phyloP scores from a whole-genome alignment of 495 filamentous ascomycete genomes.

The Hypoxylon lenormandii region DNA sequence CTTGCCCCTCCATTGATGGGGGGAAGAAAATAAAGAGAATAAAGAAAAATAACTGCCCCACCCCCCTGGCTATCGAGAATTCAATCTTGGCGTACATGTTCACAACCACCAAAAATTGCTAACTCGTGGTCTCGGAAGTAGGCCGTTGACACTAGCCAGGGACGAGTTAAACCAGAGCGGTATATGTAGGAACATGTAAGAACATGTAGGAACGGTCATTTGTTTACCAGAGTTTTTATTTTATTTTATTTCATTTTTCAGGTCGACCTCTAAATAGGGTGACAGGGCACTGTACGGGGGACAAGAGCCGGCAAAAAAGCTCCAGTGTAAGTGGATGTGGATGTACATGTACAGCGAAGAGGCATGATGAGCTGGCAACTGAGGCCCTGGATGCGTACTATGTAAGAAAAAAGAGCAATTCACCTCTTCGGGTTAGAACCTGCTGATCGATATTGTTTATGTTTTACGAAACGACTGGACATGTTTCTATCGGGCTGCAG shows the following conservation, averaged over 20 bases:
- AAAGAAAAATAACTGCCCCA: conserved; percentile 21
- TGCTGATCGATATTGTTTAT: conserved; percentile 35
- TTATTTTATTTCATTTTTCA: not conserved
- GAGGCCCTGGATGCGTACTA: conserved; percentile 38
- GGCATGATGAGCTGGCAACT: conserved; percentile 46
- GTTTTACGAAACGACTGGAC: conserved; percentile 38
- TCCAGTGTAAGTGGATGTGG: conserved; percentile 32
- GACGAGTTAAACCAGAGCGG: conserved; percentile 1
- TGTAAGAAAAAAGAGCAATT: conserved; percentile 45
- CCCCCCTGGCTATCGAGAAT: conserved; percentile 38
- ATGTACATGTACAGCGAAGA: conserved; percentile 40
- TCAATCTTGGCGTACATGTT: conserved; percentile 35
- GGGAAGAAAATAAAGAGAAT: conserved; percentile 5
- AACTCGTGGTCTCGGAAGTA: conserved; percentile 26
- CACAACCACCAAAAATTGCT: conserved; percentile 11
- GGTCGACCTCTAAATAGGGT: not conserved
- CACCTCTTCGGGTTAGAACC: conserved; percentile 43
- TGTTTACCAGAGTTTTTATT: conserved; percentile 8
- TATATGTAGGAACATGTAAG: not conserved
- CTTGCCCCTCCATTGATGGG: conserved; percentile 32
- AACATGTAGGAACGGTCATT: conserved; percentile 1
- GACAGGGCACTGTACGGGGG: conserved; percentile 13
- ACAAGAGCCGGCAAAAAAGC: conserved; percentile 14
- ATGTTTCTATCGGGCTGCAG: conserved; percentile 9
- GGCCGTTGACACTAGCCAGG: conserved; percentile 10